Evolutionary conservation across 768 basidiomycete species (phyloP).

Genomic region (Termitomyces sp.): DNA sequence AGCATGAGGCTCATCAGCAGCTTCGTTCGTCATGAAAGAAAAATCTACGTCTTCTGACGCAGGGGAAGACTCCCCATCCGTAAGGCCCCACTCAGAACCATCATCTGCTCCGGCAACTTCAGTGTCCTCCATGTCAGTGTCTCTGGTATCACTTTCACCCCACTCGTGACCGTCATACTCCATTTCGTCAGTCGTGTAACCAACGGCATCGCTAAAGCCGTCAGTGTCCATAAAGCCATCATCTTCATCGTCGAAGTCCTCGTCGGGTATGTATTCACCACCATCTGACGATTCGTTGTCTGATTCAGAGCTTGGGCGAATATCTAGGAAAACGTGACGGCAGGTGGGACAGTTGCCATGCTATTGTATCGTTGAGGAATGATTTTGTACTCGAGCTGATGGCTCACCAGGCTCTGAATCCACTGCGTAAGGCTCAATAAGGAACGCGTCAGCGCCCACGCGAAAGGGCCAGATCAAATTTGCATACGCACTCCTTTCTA

Average conservation of each 20-base stretch:
- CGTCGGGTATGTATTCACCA: slow-evolving; percentile 58
- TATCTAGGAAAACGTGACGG: slow-evolving; percentile 51
- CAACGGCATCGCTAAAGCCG: slow-evolving; percentile 31
- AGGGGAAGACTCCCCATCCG: slow-evolving; percentile 33
- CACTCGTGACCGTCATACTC: slow-evolving; percentile 21
- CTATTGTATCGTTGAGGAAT: slow-evolving; percentile 24
- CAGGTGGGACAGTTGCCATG: slow-evolving; percentile 73
- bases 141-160: slow-evolving; percentile 14
- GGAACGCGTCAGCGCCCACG: background rate
- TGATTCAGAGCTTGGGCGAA: slow-evolving; percentile 42
- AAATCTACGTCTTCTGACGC: slow-evolving; percentile 18
- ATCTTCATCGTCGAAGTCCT: slow-evolving; percentile 45
- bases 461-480: background rate
- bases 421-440: slow-evolving; percentile 55
- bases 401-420: slow-evolving; percentile 50
- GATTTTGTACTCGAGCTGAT: background rate
- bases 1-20: slow-evolving; percentile 9
- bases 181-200: slow-evolving; percentile 35
- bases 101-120: slow-evolving; percentile 18
- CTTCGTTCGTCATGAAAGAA: slow-evolving; percentile 9
- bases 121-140: slow-evolving; percentile 15
- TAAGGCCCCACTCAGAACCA: slow-evolving; percentile 33
- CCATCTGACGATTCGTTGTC: slow-evolving; percentile 66
- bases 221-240: slow-evolving; percentile 41
- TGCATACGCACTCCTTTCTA: slow-evolving; percentile 44